Conservation (phyloP, 768 basidiomycete species). For the Pleurotus eryngii region DNA sequence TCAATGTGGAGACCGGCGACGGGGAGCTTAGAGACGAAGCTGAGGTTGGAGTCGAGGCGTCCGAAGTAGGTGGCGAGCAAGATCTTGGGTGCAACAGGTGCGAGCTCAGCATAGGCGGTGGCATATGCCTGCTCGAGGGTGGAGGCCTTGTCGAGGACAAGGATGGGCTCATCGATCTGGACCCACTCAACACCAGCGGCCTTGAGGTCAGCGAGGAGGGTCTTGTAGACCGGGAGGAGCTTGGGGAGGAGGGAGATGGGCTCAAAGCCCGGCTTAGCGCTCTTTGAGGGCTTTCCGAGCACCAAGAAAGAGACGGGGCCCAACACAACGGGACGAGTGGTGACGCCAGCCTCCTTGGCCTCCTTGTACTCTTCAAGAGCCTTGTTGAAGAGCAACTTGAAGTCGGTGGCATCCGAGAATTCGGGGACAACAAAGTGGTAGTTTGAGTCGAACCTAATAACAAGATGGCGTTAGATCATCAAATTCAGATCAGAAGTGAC, state of each 20-base stretch:
- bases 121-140: slow-evolving; percentile 77
- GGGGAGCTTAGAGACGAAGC: slow-evolving; percentile 87
- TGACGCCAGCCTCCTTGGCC: slow-evolving; percentile 85
- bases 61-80: slow-evolving; percentile 95
- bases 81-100: slow-evolving; percentile 84
- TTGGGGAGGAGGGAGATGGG: slow-evolving; percentile 88
- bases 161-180: slow-evolving; percentile 95
- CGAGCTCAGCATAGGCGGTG: slow-evolving; percentile 77
- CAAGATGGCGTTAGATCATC: background rate
- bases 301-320: slow-evolving; percentile 95
- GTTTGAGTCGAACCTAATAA: slow-evolving; percentile 91
- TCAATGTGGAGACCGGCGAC: slow-evolving; percentile 95
- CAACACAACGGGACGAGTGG: slow-evolving; percentile 92
- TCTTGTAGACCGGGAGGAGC: slow-evolving; percentile 88
- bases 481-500: background rate
- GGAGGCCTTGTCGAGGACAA: slow-evolving; percentile 85
- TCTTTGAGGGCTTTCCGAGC: slow-evolving; percentile 89
- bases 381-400: slow-evolving; percentile 97
- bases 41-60: slow-evolving; percentile 90
- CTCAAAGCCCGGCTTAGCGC: slow-evolving; percentile 79
- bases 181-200: slow-evolving; percentile 91
- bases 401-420: slow-evolving; percentile 84
- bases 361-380: slow-evolving; percentile 91
- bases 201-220: slow-evolving; percentile 88
- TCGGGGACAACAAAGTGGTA: slow-evolving; percentile 99